These are phyloP conservation scores for Arabis alpina DNA, from an alignment of 345 rosid genomes.

Conservation along the genomic window DNA sequence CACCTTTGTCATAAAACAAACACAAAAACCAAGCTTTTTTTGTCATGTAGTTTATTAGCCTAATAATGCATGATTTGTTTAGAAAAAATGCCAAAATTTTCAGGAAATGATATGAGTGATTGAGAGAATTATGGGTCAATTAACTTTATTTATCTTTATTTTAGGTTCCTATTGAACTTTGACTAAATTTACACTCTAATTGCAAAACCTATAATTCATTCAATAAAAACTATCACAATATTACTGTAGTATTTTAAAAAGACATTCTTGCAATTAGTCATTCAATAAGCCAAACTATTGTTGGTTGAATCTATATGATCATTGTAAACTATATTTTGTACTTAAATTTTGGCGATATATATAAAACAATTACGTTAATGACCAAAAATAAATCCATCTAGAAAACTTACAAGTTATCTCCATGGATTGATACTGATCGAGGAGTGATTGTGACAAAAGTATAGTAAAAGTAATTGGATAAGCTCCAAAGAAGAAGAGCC, in stretches of 20 bases:
- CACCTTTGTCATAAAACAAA: conserved; percentile 37
- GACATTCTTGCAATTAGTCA: background rate
- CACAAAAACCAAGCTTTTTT: background rate
- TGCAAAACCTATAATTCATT: background rate
- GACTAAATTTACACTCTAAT: conserved; percentile 18
- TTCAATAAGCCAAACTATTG: conserved; percentile 2
- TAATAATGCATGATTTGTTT: conserved; percentile 13
- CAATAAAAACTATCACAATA: background rate
- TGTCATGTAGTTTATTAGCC: conserved; percentile 13
- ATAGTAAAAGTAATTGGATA: conserved; percentile 46
- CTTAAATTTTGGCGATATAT: background rate
- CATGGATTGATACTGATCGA: conserved; percentile 33
- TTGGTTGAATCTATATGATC: background rate
- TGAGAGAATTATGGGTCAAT: conserved; percentile 21
- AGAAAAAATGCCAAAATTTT: conserved; percentile 4
- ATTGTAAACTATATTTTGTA: background rate
- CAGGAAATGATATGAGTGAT: conserved; percentile 29
- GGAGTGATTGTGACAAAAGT: conserved; percentile 44
- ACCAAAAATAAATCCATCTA: background rate
- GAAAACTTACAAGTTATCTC: conserved; percentile 52
- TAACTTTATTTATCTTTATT: background rate
- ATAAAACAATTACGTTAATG: background rate
- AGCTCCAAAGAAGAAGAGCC: conserved; percentile 63
- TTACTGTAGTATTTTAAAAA: background rate
- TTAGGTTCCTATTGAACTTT: conserved; percentile 1